Percentiles rank a stretch among this genome's conserved stretches.
These are phyloP conservation scores for Collariella sp. DNA, from an alignment of 495 filamentous ascomycete genomes.

Conservation along the genomic window DNA sequence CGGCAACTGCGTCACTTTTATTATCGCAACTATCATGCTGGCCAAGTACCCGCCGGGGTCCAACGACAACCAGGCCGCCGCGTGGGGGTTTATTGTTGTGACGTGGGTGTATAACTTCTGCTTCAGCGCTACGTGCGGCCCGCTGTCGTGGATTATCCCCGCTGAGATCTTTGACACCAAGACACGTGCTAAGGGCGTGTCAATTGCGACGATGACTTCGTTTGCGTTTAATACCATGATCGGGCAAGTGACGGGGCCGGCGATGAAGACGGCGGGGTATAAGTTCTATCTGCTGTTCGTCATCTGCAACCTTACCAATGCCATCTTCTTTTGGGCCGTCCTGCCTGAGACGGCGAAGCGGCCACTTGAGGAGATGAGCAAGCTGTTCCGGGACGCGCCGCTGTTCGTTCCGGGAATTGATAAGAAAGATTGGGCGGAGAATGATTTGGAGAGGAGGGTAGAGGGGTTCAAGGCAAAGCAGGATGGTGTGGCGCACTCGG, in stretches of 20 bases:
- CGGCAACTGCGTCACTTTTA: constrained; percentile 9
- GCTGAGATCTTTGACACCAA: constrained; percentile 8
- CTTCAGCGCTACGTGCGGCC: constrained; percentile 8
- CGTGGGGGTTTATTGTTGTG: constrained; percentile 6
- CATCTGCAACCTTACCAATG: constrained; percentile 10
- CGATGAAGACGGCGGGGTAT: constrained; percentile 1
- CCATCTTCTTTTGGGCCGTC: constrained; percentile 9
- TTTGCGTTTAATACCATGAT: constrained; percentile 12
- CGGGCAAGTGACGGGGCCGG: constrained; percentile 4
- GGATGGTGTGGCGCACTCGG: not conserved
- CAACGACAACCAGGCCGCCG: constrained; percentile 3
- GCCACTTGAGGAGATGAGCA: constrained; percentile 10
- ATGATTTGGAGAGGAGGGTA: constrained; percentile 2
- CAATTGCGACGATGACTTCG: constrained; percentile 6
- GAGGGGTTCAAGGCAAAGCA: constrained; percentile 9
- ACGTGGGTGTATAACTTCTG: constrained; percentile 10
- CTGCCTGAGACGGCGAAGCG: constrained; percentile 7
- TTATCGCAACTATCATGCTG: constrained; percentile 8
- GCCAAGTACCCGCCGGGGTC: not conserved
- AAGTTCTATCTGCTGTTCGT: constrained; percentile 1
- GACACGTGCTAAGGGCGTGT: constrained; percentile 4
- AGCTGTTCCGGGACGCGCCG: constrained; percentile 1
- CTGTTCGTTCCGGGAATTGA: constrained; percentile 12
- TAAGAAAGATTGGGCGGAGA: not conserved
- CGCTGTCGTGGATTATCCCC: constrained; percentile 7